phyloP scores from a whole-genome alignment of 1,284 basidiomycete species.

The Papiliotrema terrestris region DNA sequence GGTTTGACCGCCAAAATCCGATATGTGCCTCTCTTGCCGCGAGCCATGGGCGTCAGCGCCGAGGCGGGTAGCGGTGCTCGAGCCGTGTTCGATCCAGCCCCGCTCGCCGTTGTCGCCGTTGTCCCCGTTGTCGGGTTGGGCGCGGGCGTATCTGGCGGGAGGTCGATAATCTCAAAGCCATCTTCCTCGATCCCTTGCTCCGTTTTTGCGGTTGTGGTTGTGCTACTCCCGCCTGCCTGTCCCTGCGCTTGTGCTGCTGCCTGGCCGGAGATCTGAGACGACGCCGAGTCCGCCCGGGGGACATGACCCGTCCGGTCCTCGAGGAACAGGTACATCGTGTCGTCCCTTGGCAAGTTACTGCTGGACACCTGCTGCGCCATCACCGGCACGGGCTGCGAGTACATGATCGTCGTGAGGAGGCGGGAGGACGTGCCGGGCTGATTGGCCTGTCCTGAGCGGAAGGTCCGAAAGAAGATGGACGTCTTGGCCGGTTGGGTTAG shows the following conservation, averaged over 20 bases:
- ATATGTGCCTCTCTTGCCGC: slow-evolving; percentile 14
- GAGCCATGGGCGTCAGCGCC: background rate
- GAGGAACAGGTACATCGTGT: slow-evolving; percentile 9
- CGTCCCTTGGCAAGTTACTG: background rate
- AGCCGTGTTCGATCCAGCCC: background rate
- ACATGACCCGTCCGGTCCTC: background rate
- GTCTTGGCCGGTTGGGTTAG: slow-evolving; percentile 30
- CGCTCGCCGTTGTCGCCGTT: background rate
- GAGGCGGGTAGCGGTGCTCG: background rate
- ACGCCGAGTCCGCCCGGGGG: slow-evolving; percentile 23
- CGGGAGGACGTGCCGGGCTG: slow-evolving; percentile 10
- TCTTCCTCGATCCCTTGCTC: slow-evolving; percentile 17
- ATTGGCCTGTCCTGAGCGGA: slow-evolving; percentile 5
- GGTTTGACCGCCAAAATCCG: slow-evolving; percentile 33
- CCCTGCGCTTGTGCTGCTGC: background rate
- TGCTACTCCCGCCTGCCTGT: background rate
- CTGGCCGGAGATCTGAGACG: no score
- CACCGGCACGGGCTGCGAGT: slow-evolving; percentile 18
- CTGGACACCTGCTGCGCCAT: background rate
- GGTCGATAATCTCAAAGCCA: slow-evolving; percentile 33
- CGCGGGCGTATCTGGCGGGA: slow-evolving; percentile 1
- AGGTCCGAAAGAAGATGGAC: slow-evolving; percentile 38
- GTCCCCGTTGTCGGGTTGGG: background rate
- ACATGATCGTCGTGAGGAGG: slow-evolving; percentile 31
- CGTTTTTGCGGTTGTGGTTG: background rate